Evolutionary conservation across 139 green algal species (phyloP).

Genomic region (Coelastrella sp.): DNA sequence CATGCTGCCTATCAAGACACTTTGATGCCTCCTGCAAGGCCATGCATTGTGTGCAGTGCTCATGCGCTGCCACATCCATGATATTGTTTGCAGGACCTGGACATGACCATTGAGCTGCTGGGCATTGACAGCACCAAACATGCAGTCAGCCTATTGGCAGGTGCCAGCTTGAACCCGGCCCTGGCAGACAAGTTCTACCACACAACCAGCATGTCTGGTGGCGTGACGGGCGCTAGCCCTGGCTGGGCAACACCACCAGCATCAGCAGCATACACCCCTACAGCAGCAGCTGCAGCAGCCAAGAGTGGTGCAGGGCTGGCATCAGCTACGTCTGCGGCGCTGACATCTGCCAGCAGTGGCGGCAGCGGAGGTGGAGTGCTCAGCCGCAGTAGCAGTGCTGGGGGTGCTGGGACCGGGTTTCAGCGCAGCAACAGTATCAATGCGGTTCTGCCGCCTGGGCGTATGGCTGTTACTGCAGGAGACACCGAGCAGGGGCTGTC

Average conservation of each 20-base stretch:
- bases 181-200: background rate
- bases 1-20: too few relatives aligned
- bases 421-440: background rate
- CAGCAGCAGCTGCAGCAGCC: conserved; percentile 11
- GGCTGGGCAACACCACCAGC: conserved; percentile 34
- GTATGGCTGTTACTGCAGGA: background rate
- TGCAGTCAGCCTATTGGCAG: background rate
- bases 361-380: background rate
- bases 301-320: background rate
- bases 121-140: conserved; percentile 37
- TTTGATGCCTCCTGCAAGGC: too few relatives aligned
- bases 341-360: background rate
- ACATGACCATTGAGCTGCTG: conserved; percentile 41
- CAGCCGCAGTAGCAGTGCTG: background rate
- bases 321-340: background rate
- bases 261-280: background rate
- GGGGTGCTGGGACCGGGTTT: background rate
- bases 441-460: background rate
- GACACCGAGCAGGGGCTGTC: background rate
- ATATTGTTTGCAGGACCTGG: conserved; percentile 2
- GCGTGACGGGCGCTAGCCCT: background rate
- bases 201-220: background rate
- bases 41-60: background rate
- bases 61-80: background rate
- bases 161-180: background rate